Base-by-base conservation (phyloP, 1,139 yeast genomes). In the Yamadazyma conglobata region DNA sequence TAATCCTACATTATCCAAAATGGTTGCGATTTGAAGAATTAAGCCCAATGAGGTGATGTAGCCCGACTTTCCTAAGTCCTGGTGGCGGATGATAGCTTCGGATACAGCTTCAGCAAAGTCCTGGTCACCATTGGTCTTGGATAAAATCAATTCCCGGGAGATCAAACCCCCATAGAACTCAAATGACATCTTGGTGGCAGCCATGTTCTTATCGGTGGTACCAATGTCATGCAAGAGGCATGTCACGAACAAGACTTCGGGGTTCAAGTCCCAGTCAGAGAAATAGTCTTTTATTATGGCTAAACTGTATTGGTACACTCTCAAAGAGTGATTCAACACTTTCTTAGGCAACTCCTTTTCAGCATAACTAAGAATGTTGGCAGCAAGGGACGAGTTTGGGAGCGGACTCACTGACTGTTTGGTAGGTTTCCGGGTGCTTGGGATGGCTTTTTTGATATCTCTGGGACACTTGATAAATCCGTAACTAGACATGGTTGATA, bases 31-130 rank as follows among this genome's bases (percentile, higher is more conserved):
- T 39, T 61, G 68, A 27, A 61, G 43, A 24, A 61, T 56, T 27
- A 61, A 47, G 1, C 68, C 67, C 34, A 61, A 48, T 2, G 60
- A 48, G n/a, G 68, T 60, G 34, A 61, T 61, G 35, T 42, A 56
- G 3, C 67, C 67, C 2, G 55, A 30, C 6, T 51, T 52, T 12
- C 67, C 67, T 25, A 61, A 46, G 43, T 61, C 65, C 37, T 61
- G 67, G 41, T 61, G 67, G 28, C 67, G 47, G 14, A 61, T 56
- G 18, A 61, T 58, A 10, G 68, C 67, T 42, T 61, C 68, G 19
- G 59, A 45, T 3, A 60, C 67, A 1, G 67, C 67, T 32, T 61
- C 68, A 2, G 68, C 66, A 31, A 46, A 59, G 26, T 55, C 60
- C 24, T 44, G 38, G 37, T 59, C 38, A 6, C 51, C 52, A 9